A percentile compares a stretch with the other conserved stretches of the same genome.
phyloP scores from a whole-genome alignment of 495 filamentous ascomycete species.

The Bombardia bombarda region DNA sequence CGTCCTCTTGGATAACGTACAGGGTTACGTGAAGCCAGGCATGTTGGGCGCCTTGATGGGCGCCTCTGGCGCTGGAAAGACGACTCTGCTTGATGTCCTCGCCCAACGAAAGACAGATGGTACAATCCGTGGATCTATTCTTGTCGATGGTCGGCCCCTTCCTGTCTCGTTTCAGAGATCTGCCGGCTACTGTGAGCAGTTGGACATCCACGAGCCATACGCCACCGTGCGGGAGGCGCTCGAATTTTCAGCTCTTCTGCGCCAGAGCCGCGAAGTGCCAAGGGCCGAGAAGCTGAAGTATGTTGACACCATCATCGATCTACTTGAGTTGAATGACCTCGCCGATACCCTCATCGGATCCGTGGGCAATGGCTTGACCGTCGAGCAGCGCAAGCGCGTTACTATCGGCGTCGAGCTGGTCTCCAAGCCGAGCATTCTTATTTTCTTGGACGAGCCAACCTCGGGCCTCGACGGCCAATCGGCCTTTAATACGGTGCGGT shows the following conservation, averaged over 20 bases:
- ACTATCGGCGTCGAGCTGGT: conserved; percentile 94
- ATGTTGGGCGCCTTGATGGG: conserved; percentile 75
- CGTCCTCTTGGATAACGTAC: conserved; percentile 56
- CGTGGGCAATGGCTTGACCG: conserved; percentile 49
- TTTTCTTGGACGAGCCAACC: conserved; percentile 76
- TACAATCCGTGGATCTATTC: conserved; percentile 60
- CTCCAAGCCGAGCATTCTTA: conserved; percentile 69
- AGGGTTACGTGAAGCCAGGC: conserved; percentile 74
- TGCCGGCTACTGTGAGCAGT: conserved; percentile 81
- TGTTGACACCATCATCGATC: conserved; percentile 81
- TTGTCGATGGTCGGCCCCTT: conserved; percentile 66
- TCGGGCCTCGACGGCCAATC: conserved; percentile 83
- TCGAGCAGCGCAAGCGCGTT: conserved; percentile 52
- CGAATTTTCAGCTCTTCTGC: conserved; percentile 66
- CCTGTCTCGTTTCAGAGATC: conserved; percentile 71
- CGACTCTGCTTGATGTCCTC: conserved; percentile 55
- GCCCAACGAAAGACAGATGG: conserved; percentile 71
- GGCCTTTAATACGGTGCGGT: conserved; percentile 71
- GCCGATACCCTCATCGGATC: conserved; percentile 76
- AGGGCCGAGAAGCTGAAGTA: conserved; percentile 67
- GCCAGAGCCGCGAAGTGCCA: conserved; percentile 60
- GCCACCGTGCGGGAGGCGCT: conserved; percentile 77
- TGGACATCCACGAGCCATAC: conserved; percentile 72
- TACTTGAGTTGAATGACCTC: conserved; percentile 71
- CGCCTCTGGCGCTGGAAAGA: conserved; percentile 73